Conservation (phyloP, 108 stramenopile species). For the Nitzschia palea region DNA sequence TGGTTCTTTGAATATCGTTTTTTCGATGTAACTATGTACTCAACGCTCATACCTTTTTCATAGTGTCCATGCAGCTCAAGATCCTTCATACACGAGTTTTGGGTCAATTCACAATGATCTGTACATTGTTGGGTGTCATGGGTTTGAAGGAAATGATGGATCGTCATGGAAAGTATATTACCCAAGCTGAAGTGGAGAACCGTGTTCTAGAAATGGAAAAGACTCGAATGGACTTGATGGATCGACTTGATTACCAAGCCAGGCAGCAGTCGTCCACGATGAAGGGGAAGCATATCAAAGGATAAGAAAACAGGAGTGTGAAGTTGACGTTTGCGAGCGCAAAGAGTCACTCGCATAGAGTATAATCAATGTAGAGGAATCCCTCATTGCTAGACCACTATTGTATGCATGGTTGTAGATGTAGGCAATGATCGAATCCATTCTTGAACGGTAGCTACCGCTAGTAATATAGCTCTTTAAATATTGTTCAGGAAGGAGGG, state of each 20-base stretch:
- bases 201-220: constrained; percentile 72
- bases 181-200: constrained; percentile 62
- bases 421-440: too few relatives aligned
- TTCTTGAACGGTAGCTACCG: too few relatives aligned
- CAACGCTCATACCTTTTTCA: background rate
- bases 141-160: constrained; percentile 89
- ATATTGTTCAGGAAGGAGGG: background rate
- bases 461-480: too few relatives aligned
- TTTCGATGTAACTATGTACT: background rate
- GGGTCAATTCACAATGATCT: constrained; percentile 81
- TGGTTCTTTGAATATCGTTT: background rate
- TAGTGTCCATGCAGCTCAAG: constrained; percentile 60
- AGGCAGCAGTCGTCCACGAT: too few relatives aligned
- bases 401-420: too few relatives aligned
- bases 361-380: too few relatives aligned
- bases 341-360: too few relatives aligned
- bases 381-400: too few relatives aligned
- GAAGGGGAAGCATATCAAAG: too few relatives aligned
- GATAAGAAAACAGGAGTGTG: too few relatives aligned
- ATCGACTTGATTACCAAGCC: constrained; percentile 12
- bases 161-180: constrained; percentile 69
- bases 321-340: too few relatives aligned
- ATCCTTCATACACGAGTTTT: constrained; percentile 87
- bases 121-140: constrained; percentile 73
- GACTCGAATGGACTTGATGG: constrained; percentile 55